Percentiles rank a stretch among this genome's conserved stretches.
Evolutionary conservation across 2,329 filamentous ascomycete genomes (phyloP).

Genomic region (Colletotrichum sansevieriae): DNA sequence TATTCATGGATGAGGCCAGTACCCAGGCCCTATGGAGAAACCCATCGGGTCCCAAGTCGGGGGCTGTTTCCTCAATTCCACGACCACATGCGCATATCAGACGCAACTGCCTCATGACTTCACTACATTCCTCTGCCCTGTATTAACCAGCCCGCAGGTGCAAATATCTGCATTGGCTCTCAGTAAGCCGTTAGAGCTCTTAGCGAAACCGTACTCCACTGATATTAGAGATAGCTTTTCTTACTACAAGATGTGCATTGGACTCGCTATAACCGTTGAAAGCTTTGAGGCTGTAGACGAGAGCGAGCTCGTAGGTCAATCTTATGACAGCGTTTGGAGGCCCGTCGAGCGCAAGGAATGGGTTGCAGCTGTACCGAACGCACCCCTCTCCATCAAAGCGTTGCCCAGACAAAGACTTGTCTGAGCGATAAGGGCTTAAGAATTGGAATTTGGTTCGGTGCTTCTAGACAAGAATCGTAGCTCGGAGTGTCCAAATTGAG

Average conservation of each 20-base stretch:
- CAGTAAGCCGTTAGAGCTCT: constrained; percentile 44
- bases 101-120: no score
- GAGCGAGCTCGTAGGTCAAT: neutral
- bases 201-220: fast-evolving
- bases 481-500: no score
- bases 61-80: no score
- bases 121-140: no score
- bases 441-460: no score
- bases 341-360: constrained; percentile 43
- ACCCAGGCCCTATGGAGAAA: no score
- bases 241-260: constrained; percentile 7
- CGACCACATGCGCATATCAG: no score
- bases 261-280: constrained; percentile 1
- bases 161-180: constrained; percentile 47
- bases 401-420: neutral
- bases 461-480: no score
- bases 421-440: neutral
- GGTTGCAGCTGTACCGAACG: constrained; percentile 43
- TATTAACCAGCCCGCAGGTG: no score
- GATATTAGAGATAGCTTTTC: constrained; percentile 4
- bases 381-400: constrained; percentile 1
- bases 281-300: neutral
- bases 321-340: constrained; percentile 34
- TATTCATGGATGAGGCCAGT: no score
- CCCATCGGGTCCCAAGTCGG: no score